Evolutionary conservation across 192 early-diverging fungal species (phyloP), one percentile per base, ranked within the genome.

Genomic region (Mortierella claussenii): DNA sequence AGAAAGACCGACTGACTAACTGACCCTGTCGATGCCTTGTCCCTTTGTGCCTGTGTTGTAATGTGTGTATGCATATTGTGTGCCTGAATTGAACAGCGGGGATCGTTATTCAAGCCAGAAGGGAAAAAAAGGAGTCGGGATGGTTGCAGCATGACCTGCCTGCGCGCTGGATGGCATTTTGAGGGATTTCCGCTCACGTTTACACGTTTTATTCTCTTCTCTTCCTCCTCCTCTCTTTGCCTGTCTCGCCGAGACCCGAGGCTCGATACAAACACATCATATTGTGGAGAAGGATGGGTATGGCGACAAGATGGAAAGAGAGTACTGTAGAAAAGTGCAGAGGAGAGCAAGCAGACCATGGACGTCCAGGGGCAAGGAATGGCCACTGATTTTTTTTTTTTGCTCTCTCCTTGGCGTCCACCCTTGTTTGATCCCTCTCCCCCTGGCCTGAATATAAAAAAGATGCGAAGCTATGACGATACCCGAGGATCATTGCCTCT

Each of bases 91-190:
- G 47, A 52, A 51, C 17, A 63, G 36, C 26, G 40, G 3, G 37
- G 15, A 10, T 3, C 13, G 30, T 30, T 23, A 46, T 60, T 55
- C 21, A 28, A 23, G 28, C 5, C 8, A 57, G 12, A 27, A 24
- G 7, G 36, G 55, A 65, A 65, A 65, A 55, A 55, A 55, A 65
- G 53, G 43, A 55, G 53, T 9, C 21, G 18, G 3, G 23, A 32
- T 13, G 20, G 18, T 45, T 34, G 2, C 51, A 65, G 18, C 63
- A 65, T 65, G 63, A 65, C 63, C 63, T 48, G 27, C 63, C 27
- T 65, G 62, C 31, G 27, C 20, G 28, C 62, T 53, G 62, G 55
- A 55, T 65, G 62, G 62, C 50, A 5, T 31, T 64, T 40, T 28
- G 24, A 47, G 26, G 48, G 42, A 13, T 12, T 40, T 13, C 37